phyloP scores from a whole-genome alignment of 805 yeast genomes.

The Wickerhamia fluorescens region DNA sequence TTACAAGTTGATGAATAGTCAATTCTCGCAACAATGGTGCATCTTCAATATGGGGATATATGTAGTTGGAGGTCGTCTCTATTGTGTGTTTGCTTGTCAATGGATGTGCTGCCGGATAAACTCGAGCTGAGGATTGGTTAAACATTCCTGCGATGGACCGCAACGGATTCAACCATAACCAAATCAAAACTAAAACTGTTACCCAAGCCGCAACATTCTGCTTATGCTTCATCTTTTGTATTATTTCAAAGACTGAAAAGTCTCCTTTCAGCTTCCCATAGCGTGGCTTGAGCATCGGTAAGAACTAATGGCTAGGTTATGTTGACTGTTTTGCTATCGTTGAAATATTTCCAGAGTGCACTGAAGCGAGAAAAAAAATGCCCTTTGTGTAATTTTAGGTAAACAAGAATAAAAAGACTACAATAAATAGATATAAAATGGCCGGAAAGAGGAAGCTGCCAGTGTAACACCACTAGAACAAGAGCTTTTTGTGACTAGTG shows the following conservation, averaged over 20 bases:
- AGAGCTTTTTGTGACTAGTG: too few relatives aligned
- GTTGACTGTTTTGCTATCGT: too few relatives aligned
- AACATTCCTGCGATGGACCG: slow-evolving; percentile 1
- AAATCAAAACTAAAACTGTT: slow-evolving; percentile 10
- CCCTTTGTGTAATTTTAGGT: too few relatives aligned
- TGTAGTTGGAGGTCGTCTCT: slow-evolving; percentile 44
- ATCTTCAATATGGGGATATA: slow-evolving; percentile 73
- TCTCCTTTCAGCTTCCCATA: too few relatives aligned
- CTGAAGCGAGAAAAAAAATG: too few relatives aligned
- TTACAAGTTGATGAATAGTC: slow-evolving; percentile 45
- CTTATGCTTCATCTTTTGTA: slow-evolving; percentile 4
- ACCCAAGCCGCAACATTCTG: slow-evolving; percentile 9
- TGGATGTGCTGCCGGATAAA: slow-evolving; percentile 28
- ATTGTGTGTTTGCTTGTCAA: slow-evolving; percentile 26
- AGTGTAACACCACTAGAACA: too few relatives aligned
- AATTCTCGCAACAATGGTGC: slow-evolving; percentile 55
- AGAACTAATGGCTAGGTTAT: too few relatives aligned
- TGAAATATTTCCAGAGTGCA: too few relatives aligned
- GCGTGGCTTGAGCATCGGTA: too few relatives aligned
- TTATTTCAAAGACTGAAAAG: slow-evolving; percentile 1
- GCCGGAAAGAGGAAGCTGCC: too few relatives aligned
- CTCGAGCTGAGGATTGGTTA: slow-evolving; percentile 1
- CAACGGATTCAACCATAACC: slow-evolving; percentile 19
- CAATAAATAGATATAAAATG: too few relatives aligned
- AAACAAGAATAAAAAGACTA: too few relatives aligned